Evolutionary conservation across 2,329 filamentous ascomycete species (phyloP).

Genomic region (Mycosphaerelloides madeirae): DNA sequence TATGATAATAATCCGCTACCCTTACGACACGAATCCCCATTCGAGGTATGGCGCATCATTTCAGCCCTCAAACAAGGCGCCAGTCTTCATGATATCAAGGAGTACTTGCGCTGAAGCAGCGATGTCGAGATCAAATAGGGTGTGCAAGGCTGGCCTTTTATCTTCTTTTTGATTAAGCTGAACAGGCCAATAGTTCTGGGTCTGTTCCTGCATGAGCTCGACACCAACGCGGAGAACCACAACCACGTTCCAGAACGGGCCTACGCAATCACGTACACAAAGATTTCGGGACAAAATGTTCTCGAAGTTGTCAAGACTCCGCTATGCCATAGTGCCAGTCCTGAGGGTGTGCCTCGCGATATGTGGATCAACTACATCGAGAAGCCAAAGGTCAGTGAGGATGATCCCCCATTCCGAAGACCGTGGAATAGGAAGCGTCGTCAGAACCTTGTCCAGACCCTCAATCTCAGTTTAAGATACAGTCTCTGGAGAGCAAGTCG

Average conservation of each 20-base stretch:
- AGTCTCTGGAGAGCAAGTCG: constrained; percentile 3
- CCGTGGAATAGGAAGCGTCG: neutral
- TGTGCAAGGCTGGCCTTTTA: too few species aligned
- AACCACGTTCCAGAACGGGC: neutral
- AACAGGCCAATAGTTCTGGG: too few species aligned
- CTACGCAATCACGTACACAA: neutral
- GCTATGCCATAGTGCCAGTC: neutral
- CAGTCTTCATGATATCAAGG: too few species aligned
- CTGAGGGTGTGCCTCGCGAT: neutral
- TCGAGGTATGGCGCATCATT: too few species aligned
- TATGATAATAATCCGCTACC: too few species aligned
- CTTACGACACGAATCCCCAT: too few species aligned
- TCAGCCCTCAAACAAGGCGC: too few species aligned
- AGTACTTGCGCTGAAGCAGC: too few species aligned
- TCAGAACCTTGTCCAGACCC: neutral
- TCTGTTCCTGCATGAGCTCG: too few species aligned
- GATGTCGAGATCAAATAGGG: too few species aligned
- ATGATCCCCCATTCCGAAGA: too few species aligned
- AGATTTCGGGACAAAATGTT: neutral
- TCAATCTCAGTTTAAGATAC: constrained; percentile 2
- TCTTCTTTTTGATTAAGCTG: too few species aligned
- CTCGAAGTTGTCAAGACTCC: neutral
- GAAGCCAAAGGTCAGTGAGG: neutral
- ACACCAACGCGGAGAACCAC: neutral
- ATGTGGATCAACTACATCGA: neutral